Evolutionary conservation across 164 flowering plant species (phyloP).

Genomic region (grape (Vitis vinifera)): DNA sequence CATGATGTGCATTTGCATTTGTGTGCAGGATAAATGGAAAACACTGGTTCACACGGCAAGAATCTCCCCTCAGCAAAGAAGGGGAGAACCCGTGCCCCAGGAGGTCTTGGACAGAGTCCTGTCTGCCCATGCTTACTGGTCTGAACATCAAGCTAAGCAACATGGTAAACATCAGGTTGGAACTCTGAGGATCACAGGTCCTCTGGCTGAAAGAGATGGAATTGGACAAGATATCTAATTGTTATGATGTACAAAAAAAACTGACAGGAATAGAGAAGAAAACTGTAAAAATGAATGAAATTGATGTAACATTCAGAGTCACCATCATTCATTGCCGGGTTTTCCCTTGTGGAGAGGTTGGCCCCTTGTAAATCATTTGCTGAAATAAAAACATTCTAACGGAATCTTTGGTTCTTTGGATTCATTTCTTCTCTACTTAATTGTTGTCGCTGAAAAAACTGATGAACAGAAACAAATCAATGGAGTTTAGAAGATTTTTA

Average conservation of each 20-base stretch:
- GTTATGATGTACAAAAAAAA: constrained; percentile 20
- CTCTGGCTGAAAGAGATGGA: background rate
- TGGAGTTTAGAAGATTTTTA: no score
- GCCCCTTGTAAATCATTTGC: constrained; percentile 36
- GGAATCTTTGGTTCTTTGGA: background rate
- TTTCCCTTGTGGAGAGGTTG: constrained; percentile 14
- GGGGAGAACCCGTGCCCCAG: constrained; percentile 98
- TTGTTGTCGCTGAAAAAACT: no score
- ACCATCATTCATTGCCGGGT: constrained; percentile 33
- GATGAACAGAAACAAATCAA: no score
- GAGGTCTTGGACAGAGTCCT: constrained; percentile 85
- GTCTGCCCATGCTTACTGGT: constrained; percentile 85
- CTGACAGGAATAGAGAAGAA: constrained; percentile 12
- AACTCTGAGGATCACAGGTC: constrained; percentile 18
- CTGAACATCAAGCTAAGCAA: constrained; percentile 76
- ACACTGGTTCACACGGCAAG: constrained; percentile 94
- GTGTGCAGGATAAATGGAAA: constrained; percentile 93
- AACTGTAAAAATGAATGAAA: constrained; percentile 18
- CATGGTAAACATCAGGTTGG: constrained; percentile 49
- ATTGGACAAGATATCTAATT: constrained; percentile 4
- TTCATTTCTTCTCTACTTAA: background rate
- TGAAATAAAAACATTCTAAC: constrained; percentile 34
- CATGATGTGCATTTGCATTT: background rate
- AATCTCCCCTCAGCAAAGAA: constrained; percentile 89
- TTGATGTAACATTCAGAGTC: constrained; percentile 35